These are phyloP conservation scores for Euphorbia tirucalli DNA, from an alignment of 345 rosid genomes.

Conservation along the genomic window DNA sequence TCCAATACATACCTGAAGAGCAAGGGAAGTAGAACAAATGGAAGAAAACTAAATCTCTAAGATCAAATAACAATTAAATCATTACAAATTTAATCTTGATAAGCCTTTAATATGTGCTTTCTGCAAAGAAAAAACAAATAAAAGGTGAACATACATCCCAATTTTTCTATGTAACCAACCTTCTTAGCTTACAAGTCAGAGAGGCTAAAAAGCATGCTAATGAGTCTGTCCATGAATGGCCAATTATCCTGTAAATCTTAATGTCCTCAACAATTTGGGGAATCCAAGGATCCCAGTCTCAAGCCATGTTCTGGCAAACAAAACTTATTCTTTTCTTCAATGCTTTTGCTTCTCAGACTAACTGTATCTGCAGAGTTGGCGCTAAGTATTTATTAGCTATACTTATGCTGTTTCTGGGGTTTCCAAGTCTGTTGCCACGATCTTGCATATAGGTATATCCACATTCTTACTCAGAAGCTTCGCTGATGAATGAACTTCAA, in stretches of 20 bases:
- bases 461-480: slow-evolving; percentile 78
- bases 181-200: slow-evolving; percentile 1
- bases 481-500: slow-evolving; percentile 63
- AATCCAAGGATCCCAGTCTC: slow-evolving; percentile 11
- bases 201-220: slow-evolving; percentile 14
- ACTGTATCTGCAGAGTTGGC: background rate
- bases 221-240: background rate
- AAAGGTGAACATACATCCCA: background rate
- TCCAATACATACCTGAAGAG: background rate
- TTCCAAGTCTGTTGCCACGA: slow-evolving; percentile 43
- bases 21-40: background rate
- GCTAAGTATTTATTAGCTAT: background rate
- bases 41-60: background rate
- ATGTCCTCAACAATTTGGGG: background rate
- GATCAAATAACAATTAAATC: background rate
- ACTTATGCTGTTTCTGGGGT: slow-evolving; percentile 29
- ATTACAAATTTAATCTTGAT: slow-evolving; percentile 3
- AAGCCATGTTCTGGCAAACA: background rate
- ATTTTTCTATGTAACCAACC: background rate
- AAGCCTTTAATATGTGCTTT: background rate
- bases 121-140: background rate
- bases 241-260: slow-evolving; percentile 6
- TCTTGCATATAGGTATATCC: slow-evolving; percentile 73
- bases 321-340: slow-evolving; percentile 16
- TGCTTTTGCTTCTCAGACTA: background rate